Base-by-base conservation (phyloP, 1,284 basidiomycete genomes). In the Ganoderma multipileum region DNA sequence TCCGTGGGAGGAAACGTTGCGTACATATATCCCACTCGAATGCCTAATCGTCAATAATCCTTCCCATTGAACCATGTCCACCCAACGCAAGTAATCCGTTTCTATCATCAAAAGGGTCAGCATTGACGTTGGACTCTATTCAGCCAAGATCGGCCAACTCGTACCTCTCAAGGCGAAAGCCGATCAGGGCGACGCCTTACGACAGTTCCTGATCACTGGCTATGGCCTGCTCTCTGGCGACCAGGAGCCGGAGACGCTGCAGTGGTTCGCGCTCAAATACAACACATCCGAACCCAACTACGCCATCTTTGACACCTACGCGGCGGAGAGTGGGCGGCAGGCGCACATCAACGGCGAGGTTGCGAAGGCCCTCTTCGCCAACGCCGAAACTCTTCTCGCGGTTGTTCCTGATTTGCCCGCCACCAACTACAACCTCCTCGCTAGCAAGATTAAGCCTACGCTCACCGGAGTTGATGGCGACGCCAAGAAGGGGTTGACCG, bases 281-380 rank as follows among this genome's bases (percentile, higher is more conserved):
- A 70, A 73, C 44, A 75, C 71, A 59, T 71, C 68, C 38, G 66
- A 75, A 62, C 75, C 76, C 9, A 77, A 77, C 7, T 82, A 76
- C 71, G 79, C 79, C 38, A 80, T 83, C 69, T 81, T 84, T 74
- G 82, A 84, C 73, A 82, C 82, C 12, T 83, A 82, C 74, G 76
- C 78, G 2, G 73, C 73, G 9, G 78, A 81, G 65, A 72, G 74
- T 36, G 82, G 80, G 2, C 77, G 81, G 18, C 65, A 74, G 16
- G 81, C 80, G n/a, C 83, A 84, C 73, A 73, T 83, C 28, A 65
- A 68, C 12, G 82, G 82, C 44, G 73, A 78, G 58, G 76, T 82
- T 55, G 81, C 81, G 16, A 76, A 72, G 42, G 81, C 81, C 16
- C 76, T 83, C 57, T 73, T 78, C 66, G 77, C 73, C 16, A 79